Base-by-base conservation (phyloP, 2,329 filamentous ascomycete genomes). In the Epichloe gansuensis region DNA sequence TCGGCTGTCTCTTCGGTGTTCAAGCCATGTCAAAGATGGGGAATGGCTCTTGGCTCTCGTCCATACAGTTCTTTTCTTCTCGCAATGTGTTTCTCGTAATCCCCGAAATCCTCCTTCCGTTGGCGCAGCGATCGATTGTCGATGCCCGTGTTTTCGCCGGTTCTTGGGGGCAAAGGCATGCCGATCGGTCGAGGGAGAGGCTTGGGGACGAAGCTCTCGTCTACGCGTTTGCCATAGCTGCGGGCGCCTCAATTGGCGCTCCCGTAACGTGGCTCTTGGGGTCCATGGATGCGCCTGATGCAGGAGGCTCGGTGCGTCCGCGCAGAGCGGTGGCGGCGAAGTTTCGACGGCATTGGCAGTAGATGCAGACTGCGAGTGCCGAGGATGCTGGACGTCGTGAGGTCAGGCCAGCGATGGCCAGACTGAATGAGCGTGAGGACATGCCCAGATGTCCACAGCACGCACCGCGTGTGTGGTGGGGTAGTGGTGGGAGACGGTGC, bases 1-100 rank as follows among this genome's bases (percentile, higher is more conserved):
- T 60, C 50, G 23, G n/a, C 43, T 28, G 7, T 13, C 42, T 2
- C 37, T 28, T 21, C 11, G 15, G 11, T 31, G 28, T 39, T 1
- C 38, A 3, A 42, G n/a, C 39, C 39, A 17, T 21, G 39, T 21
- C 39, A 7, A 3, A 11, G 9, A 9, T 3, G 4, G 12, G 6
- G 11, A 31, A 2, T 17, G 41, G 55, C n/a, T n/a, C n/a, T n/a
- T 75, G 7, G 42, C 46, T 12, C 13, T 17, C 7, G 17, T n/a
- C 9, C 48, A n/a, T 76, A 90, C 86, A 97, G 74, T 65, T 88
- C 76, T 60, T 87, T 78, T 58, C 91, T 81, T 59, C 83, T 80
- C 58, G 80, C 75, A 7, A 96, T 70, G 65, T 97, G 91, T 67
- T 88, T 91, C 54, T 93, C 85, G 63, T 88, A 91, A 69, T 93